Percentiles rank a stretch among this genome's conserved stretches.
These are phyloP conservation scores for Clavulina sp. DNA, from an alignment of 768 basidiomycete genomes.

Conservation along the genomic window DNA sequence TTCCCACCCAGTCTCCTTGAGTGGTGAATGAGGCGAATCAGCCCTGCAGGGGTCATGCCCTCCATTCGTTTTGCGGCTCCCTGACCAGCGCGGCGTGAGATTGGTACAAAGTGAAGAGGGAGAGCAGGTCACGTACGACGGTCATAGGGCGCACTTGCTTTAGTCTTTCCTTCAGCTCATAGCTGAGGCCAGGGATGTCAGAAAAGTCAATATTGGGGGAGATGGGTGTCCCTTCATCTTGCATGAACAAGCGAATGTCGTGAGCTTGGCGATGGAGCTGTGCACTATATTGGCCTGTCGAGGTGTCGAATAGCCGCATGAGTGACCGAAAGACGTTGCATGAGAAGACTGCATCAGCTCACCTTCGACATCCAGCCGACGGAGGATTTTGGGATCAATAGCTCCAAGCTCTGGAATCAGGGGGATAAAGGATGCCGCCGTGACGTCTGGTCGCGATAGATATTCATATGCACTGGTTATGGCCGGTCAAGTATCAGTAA, in stretches of 20 bases:
- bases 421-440: conserved; percentile 23
- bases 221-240: conserved; percentile 56
- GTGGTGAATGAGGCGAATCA: conserved; percentile 51
- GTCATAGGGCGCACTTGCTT: conserved; percentile 43
- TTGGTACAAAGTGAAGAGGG: not conserved
- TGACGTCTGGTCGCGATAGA: conserved; percentile 40
- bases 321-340: too few species aligned
- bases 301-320: too few species aligned
- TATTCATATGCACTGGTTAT: conserved; percentile 55
- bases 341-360: too few species aligned
- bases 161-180: conserved; percentile 55
- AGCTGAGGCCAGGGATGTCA: conserved; percentile 47
- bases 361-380: conserved; percentile 61
- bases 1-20: too few species aligned
- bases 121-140: conserved; percentile 28
- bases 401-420: conserved; percentile 33
- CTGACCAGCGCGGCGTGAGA: conserved; percentile 22
- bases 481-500: not conserved
- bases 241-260: conserved; percentile 53
- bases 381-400: conserved; percentile 34
- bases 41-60: conserved; percentile 71
- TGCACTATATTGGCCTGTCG: conserved; percentile 15
- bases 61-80: conserved; percentile 90
- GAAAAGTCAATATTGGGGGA: conserved; percentile 57
- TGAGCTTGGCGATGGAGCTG: conserved; percentile 56